Evolutionary conservation across 352 stramenopile species (phyloP).

Genomic region (Phytophthora vignae): DNA sequence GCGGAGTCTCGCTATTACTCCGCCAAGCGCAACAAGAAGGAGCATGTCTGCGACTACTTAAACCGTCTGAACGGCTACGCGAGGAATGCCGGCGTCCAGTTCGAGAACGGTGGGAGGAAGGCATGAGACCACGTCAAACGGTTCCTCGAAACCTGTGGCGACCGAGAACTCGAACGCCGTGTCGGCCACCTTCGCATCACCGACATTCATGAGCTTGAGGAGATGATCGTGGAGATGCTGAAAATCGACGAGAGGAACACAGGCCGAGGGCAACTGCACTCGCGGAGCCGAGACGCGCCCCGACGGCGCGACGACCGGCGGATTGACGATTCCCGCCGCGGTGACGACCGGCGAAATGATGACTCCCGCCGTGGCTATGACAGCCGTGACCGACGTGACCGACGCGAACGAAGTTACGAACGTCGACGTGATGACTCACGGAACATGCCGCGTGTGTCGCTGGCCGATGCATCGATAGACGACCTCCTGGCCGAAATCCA

Average conservation of each 20-base stretch:
- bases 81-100: neutral
- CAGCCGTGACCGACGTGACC: neutral
- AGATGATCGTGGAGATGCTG: no score
- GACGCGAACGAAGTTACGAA: neutral
- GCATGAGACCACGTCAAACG: neutral
- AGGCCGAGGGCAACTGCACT: no score
- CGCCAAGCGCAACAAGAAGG: neutral
- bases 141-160: no score
- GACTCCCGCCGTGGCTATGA: no score
- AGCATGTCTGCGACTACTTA: constrained; percentile 8
- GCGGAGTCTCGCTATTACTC: constrained; percentile 11
- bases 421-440: neutral
- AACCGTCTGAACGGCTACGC: constrained; percentile 8
- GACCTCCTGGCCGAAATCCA: neutral
- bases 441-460: neutral
- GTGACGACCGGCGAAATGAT: no score
- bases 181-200: no score
- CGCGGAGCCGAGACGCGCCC: no score
- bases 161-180: no score
- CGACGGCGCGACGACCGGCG: no score
- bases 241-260: no score
- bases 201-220: no score
- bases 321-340: no score
- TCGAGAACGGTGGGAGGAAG: neutral
- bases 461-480: neutral